These are phyloP conservation scores for Verbena officinalis DNA, from an alignment of 257 asterid genomes.

Conservation along the genomic window DNA sequence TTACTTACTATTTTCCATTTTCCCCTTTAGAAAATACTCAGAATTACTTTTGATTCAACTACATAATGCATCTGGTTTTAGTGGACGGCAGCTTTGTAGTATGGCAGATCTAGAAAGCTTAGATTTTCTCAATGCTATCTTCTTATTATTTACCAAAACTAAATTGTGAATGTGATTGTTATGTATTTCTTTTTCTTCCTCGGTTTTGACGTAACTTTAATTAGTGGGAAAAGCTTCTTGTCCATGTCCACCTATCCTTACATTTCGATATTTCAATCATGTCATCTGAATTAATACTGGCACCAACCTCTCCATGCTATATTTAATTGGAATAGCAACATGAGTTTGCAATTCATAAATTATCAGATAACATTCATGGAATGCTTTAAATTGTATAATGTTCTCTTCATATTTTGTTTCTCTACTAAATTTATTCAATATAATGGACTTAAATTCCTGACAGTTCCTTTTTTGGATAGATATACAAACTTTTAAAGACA, in stretches of 20 bases:
- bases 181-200: not conserved
- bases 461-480: not conserved
- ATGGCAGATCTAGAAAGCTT: not conserved
- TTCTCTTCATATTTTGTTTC: not conserved
- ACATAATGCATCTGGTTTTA: not conserved
- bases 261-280: not conserved
- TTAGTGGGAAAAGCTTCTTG: not conserved
- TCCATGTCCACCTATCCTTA: not conserved
- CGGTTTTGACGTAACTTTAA: not conserved
- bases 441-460: not conserved
- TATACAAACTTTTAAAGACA: not conserved
- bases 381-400: not conserved
- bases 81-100: not conserved
- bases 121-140: not conserved
- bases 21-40: not conserved
- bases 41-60: not conserved
- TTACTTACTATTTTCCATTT: not conserved
- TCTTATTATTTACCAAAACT: not conserved
- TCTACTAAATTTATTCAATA: not conserved
- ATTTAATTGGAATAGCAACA: not conserved
- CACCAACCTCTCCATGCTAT: not conserved
- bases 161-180: not conserved
- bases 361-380: not conserved
- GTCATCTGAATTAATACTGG: not conserved
- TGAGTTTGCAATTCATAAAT: conserved; percentile 1